phyloP scores from a whole-genome alignment of 1,284 basidiomycete genomes.

The Hypsizygus ulmarius region DNA sequence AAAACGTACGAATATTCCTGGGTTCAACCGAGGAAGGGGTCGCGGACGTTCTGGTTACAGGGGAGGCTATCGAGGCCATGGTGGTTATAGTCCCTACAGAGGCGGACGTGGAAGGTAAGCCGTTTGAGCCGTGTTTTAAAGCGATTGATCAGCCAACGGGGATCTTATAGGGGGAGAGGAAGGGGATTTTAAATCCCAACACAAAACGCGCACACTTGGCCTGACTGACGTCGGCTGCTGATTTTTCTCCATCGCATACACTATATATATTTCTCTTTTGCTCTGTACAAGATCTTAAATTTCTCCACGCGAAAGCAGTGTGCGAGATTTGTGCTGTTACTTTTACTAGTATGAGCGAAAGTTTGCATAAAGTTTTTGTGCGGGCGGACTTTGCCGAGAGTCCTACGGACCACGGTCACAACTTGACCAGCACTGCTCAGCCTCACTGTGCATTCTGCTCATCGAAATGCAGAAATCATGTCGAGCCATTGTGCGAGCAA shows the following conservation, averaged over 20 bases:
- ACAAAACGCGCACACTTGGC: constrained; percentile 7
- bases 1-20: constrained; percentile 92
- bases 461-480: constrained; percentile 31
- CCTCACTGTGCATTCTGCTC: neutral
- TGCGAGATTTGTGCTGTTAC: too few species aligned
- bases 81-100: constrained; percentile 73
- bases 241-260: constrained; percentile 8
- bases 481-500: constrained; percentile 33
- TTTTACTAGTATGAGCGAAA: too few species aligned
- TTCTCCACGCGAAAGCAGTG: neutral
- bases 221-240: neutral
- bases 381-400: constrained; percentile 16
- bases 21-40: constrained; percentile 82
- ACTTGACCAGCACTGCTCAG: neutral
- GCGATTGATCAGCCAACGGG: neutral
- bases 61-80: constrained; percentile 64
- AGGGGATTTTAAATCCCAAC: constrained; percentile 53
- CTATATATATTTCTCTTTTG: constrained; percentile 15
- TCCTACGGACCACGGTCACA: too few species aligned
- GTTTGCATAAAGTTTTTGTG: constrained; percentile 12
- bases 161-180: constrained; percentile 56
- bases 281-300: constrained; percentile 19
- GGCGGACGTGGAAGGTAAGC: constrained; percentile 74
- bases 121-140: constrained; percentile 3
- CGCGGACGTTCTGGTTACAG: constrained; percentile 74